Evolutionary conservation across 2,329 filamentous ascomycete genomes (phyloP), one percentile per base, ranked within the genome.

Genomic region (Fusarium sp.): DNA sequence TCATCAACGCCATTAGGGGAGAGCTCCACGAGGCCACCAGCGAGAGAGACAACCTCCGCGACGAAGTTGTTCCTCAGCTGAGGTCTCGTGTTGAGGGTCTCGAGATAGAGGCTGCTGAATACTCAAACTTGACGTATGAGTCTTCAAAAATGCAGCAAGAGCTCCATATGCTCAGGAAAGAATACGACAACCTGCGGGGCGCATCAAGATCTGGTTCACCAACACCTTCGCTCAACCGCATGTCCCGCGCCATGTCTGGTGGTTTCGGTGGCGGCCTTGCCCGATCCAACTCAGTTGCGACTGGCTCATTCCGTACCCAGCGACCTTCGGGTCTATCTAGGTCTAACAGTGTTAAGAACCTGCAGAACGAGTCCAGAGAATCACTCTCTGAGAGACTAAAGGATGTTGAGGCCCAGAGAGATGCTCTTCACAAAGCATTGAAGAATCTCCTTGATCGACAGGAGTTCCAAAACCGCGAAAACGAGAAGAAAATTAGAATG

Each of bases 331-430:
- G 75, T 49, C 74, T 93, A 35, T 86, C 88, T 11, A 84, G 91
- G 65, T 91, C 91, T 12, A 87, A 84, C 74, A 87, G 82, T 41
- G 82, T 86, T 41, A 83, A 91, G 83, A 83, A 76, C 78, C 58
- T 58, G 23, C 80, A 78, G 52, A 79, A 75, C 61, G 87, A 92
- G 71, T 89, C 88, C 6, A 85, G 89, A 56, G 92, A 95, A 56
- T 86, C 88, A 13, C 80, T 94, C 18, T 88, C 90, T 3, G 94
- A 97, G 71, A 88, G 92, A 29, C 85, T 97, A 20, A 97, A 97
- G 79, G 95, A 98, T 70, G 91, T 98, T 13, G 95, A 98, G 80
- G 90, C 93, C 42, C 96, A 99, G 81, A 89, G 96, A 46, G 95
- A 99, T 79, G 94, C 95, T 2, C 85, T 99, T 9, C 96, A 98